Base-by-base conservation (phyloP, 148 eudicot genomes). In the Nepenthes gracilis region DNA sequence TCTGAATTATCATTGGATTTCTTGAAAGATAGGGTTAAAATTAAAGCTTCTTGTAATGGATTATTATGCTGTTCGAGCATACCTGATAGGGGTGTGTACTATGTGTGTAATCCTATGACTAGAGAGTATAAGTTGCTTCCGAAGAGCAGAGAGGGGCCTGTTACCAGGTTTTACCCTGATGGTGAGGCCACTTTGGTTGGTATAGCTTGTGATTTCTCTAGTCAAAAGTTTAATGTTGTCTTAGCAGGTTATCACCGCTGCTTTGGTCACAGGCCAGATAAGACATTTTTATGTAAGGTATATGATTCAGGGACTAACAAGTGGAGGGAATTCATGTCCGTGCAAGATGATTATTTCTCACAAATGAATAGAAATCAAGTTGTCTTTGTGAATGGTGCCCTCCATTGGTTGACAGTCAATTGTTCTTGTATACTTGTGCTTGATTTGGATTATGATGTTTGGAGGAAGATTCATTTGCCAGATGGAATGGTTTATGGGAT, bases 1-100 rank as follows among this genome's bases (percentile, higher is more conserved):
- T 80, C 75, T 76, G 90, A 40, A 40, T 75, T 80, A 64, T 79
- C 88, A 34, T 62, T 88, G 74, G 84, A 78, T 76, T 92, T 88
- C 57, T 62, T 92, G 43, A 79, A 70, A 48, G 94, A 84, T 71
- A 85, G 96, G 73, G 86, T 92, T 55, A 85, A 75, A 63, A 76
- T 92, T 64, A 78, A 94, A 67, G 94, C 98, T 33, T 88, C 88
- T 63, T 93, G 96, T 71, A 82, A 88, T 81, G 98, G 98, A 0
- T 79, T 93, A 66, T 76, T 93, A 67, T 88, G 98, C 55, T 93
- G 96, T 60, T 84, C 91, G 8, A 88, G 98, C 70, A 78, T 86
- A 23, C 88, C 91, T 45, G 85, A 86, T 69, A 88, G 84, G 74
- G 98, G 96, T 55, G 84, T 88, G 47, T 88, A 88, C 70, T 93